These are phyloP conservation scores for Basipetospora chlamydospora DNA, from an alignment of 2,329 filamentous ascomycete genomes.

Conservation along the genomic window DNA sequence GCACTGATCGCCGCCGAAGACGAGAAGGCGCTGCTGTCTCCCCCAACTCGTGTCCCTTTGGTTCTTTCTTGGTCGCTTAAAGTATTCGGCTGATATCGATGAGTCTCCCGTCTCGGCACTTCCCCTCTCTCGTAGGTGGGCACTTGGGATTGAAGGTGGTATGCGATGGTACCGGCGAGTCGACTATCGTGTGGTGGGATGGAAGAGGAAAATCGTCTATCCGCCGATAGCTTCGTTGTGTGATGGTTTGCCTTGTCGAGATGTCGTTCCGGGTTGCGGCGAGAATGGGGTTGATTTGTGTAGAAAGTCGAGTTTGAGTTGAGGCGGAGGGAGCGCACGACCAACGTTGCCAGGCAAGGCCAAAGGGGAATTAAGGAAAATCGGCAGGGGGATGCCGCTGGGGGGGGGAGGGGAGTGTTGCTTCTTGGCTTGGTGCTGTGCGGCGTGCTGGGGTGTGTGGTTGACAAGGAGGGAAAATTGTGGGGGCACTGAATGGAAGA, in stretches of 20 bases:
- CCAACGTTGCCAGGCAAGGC: not conserved
- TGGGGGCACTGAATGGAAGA: conserved; percentile 2
- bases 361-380: conserved; percentile 6
- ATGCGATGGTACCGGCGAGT: not conserved
- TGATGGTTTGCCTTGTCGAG: not conserved
- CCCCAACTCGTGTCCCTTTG: not conserved
- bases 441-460: conserved; percentile 1
- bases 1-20: not conserved
- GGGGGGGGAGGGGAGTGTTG: no score
- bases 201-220: no score
- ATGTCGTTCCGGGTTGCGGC: not conserved
- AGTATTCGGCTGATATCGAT: conserved; percentile 6
- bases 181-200: not conserved
- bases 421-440: no score
- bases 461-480: conserved; percentile 4
- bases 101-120: conserved; percentile 4
- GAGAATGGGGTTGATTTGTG: not conserved
- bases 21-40: not conserved
- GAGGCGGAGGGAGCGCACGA: conserved; percentile 6
- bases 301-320: conserved; percentile 5
- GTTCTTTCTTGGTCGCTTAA: conserved; percentile 2
- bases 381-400: conserved; percentile 4
- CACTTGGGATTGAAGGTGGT: not conserved
- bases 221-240: no score
- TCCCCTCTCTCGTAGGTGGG: not conserved